Base-by-base conservation (phyloP, 2,329 filamentous ascomycete genomes). In the Alternaria novae-zelandiae region DNA sequence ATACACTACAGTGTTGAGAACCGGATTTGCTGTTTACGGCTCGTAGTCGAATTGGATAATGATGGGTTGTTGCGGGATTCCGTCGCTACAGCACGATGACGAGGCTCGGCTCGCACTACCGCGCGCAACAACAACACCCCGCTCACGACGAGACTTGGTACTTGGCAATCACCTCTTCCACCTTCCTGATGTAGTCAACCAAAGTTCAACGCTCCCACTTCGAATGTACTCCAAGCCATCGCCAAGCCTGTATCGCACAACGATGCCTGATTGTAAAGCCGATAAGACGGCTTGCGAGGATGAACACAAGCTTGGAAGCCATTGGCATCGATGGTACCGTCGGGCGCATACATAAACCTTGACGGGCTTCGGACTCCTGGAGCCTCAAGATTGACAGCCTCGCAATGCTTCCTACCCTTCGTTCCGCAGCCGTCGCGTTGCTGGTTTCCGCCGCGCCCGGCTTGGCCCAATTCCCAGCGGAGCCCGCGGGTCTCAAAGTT, bases 391-490 rank as follows among this genome's bases (percentile, higher is more conserved):
- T 57, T 28, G 30, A 26, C 55, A 46, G 17, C 30, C 30, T 44
- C 30, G 53, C 51, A 5, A 67, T 67, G 65, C 49, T 58, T 51
- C 54, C 46, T 36, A 25, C 32, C 13, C 6, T 45, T 44, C 43
- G 57, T 32, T 46, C 54, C 13, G 30, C 57, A 53, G 59, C 63
- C 21, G 6, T 46, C 6, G 30, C 57, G 59, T 54, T 68, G 64
- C 53, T 68, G 23, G 26, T 47, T 28, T 53, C 57, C 25, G 63
- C 60, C n/a, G 23, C 53, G 3, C 54, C 63, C 26, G 49, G 56
- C 10, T 26, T 56, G 41, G 69, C 69, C 13, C 69, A 71, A 26
- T 65, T 70, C 41, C 69, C 64, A 11, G 59, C 62, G 3, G 60
- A 54, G 44, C 66, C 66, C 9, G 57, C 28, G 8, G 66, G 67